Evolutionary conservation across 2,329 filamentous ascomycete genomes (phyloP), one percentile per base, ranked within the genome.

Genomic region (Lachnellula occidentalis): DNA sequence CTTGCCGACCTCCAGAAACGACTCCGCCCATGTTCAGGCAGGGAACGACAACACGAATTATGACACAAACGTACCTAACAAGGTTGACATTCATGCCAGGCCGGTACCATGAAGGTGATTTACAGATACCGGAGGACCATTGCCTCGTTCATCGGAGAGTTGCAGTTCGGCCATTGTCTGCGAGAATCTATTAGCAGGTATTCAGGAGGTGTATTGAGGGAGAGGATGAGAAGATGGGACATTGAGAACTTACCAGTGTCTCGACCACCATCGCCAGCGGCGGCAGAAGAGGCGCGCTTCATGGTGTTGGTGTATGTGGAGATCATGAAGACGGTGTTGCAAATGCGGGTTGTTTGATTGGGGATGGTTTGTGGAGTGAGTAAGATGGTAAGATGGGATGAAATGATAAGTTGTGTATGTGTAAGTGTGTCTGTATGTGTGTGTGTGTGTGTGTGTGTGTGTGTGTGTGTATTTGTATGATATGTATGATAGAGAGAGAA

Each of bases 11-110:
- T 11, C 21, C 19, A 43, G 19, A 43, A 43, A 15, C 45, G n/a
- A 19, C 46, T 48, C 46, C 46, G 46, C 46, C 46, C 36, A 5
- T 24, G n/a, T 36, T 24, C 46, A 48, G 46, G 46, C 46, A 48
- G 34, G 34, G 39, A 49, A 2, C 27, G 41, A 22, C 34, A 49
- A 37, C 22, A 48, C 17, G 24, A 34, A 22, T 17, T 49, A 2
- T 41, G 47, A 49, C 27, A 48, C 27, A 36, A 31, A 49, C 47
- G 34, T 49, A 49, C 47, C 47, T 22, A 24, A 19, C 19, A 15
- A 22, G 41, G n/a, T 19, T 19, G 41, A 21, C 12, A 11, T 11
- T 43, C 11, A 9, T 22, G 21, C 12, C 11, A 22, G 41, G 2
- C 19, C 9, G 41, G 41, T 12, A 19, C 11, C 15, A 19, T 12